A percentile compares a stretch with the other conserved stretches of the same genome.
Evolutionary conservation across 805 yeast genomes (phyloP).

Genomic region (Pichia kluyveri): DNA sequence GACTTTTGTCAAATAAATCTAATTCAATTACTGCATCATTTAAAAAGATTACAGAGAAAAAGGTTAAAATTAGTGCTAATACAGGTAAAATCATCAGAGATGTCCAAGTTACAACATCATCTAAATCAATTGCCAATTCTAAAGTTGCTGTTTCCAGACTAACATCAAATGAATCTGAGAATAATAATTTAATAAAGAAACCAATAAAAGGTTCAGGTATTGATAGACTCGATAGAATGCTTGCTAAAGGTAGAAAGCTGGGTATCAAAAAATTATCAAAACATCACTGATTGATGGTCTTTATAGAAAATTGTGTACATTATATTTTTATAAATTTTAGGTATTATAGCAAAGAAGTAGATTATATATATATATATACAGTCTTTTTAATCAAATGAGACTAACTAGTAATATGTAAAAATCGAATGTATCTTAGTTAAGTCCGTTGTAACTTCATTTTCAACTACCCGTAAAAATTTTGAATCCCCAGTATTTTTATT

Average conservation of each 20-base stretch:
- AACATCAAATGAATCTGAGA: slow-evolving; percentile 6
- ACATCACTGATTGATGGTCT: neutral
- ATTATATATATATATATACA: no score
- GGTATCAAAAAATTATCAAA: slow-evolving; percentile 8
- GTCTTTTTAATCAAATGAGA: no score
- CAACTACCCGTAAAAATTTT: no score
- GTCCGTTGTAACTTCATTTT: no score
- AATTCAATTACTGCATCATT: slow-evolving; percentile 24
- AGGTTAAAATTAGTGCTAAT: slow-evolving; percentile 14
- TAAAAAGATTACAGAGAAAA: slow-evolving; percentile 11
- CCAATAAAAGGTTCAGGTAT: slow-evolving; percentile 7
- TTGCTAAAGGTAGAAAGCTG: slow-evolving; percentile 9
- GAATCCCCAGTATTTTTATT: no score
- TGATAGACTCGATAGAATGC: slow-evolving; percentile 10
- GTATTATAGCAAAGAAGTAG: no score
- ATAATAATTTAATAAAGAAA: neutral
- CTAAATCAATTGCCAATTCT: slow-evolving; percentile 16
- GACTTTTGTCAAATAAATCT: slow-evolving; percentile 18
- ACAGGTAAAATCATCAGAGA: slow-evolving; percentile 21
- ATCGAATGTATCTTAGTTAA: no score
- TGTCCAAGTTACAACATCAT: slow-evolving; percentile 23
- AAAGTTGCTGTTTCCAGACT: slow-evolving; percentile 24
- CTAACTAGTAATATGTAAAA: no score
- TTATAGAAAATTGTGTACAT: no score
- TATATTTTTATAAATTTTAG: no score